Evolutionary conservation across 2,329 filamentous ascomycete genomes (phyloP).

Genomic region (Nemania sp.): DNA sequence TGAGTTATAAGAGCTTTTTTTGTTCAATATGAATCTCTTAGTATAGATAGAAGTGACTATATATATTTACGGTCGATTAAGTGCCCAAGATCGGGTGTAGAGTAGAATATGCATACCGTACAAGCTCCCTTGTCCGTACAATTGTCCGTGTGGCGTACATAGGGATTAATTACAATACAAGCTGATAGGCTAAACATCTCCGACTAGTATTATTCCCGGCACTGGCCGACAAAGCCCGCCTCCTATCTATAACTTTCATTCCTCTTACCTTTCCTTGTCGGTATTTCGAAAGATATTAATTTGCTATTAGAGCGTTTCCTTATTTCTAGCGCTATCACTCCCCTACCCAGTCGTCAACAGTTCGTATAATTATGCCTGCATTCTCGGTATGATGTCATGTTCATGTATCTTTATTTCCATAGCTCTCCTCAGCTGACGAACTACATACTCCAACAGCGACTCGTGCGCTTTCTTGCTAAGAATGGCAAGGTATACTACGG

Average conservation of each 20-base stretch:
- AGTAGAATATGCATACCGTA: conserved; percentile 1
- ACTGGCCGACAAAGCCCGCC: conserved; percentile 13
- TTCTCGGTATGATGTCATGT: conserved; percentile 57
- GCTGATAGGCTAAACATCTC: conserved; percentile 30
- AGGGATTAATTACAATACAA: conserved; percentile 16
- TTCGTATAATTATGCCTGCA: conserved; percentile 44
- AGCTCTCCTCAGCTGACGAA: conserved; percentile 12
- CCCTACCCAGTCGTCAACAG: neutral
- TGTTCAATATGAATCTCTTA: neutral
- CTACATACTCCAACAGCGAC: conserved; percentile 61
- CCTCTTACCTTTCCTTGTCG: neutral
- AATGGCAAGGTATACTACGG: conserved; percentile 79
- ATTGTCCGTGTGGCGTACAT: conserved; percentile 26
- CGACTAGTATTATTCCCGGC: conserved; percentile 4
- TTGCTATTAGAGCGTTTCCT: neutral
- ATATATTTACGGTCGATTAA: neutral
- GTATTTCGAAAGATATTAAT: neutral
- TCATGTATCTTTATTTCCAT: neutral
- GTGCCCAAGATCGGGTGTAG: conserved; percentile 21
- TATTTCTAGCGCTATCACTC: conserved; percentile 47
- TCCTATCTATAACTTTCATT: too few relatives aligned
- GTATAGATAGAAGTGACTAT: neutral
- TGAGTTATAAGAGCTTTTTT: too few relatives aligned
- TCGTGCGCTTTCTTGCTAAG: conserved; percentile 78
- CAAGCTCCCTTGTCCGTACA: neutral